Conservation (phyloP, 331 rosid species). For the Malus hybrid region DNA sequence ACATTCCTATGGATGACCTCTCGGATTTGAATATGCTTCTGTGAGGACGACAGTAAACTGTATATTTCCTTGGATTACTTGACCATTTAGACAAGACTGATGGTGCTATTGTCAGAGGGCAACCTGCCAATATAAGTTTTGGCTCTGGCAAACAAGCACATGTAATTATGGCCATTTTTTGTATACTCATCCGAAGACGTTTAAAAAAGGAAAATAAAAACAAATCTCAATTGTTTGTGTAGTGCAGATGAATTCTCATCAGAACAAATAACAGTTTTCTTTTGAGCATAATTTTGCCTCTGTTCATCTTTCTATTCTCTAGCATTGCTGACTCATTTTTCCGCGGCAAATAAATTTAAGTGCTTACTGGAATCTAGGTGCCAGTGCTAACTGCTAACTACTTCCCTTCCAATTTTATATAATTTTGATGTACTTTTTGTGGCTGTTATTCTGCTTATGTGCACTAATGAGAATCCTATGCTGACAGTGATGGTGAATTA, state of each 20-base stretch:
- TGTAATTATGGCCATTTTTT: slow-evolving; percentile 79
- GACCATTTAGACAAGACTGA: slow-evolving; percentile 20
- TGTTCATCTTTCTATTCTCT: slow-evolving; percentile 7
- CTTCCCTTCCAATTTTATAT: not conserved
- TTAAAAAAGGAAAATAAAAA: slow-evolving; percentile 19
- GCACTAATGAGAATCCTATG: not conserved
- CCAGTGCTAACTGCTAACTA: not conserved
- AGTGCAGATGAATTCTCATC: slow-evolving; percentile 22
- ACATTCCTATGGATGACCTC: slow-evolving; percentile 91
- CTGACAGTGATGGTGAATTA: not conserved
- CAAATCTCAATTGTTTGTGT: slow-evolving; percentile 42
- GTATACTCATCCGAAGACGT: slow-evolving; percentile 41
- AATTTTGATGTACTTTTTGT: not conserved
- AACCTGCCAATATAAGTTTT: slow-evolving; percentile 44
- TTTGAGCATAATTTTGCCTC: slow-evolving; percentile 5
- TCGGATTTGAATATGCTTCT: slow-evolving; percentile 44
- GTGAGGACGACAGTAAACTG: slow-evolving; percentile 39
- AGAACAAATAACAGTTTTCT: slow-evolving; percentile 19
- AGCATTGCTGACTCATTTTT: not conserved
- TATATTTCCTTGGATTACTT: slow-evolving; percentile 33
- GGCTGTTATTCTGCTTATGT: not conserved
- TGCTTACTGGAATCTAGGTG: not conserved
- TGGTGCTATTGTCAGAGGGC: slow-evolving; percentile 37
- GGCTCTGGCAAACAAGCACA: slow-evolving; percentile 45
- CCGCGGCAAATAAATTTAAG: not conserved